Evolutionary conservation across 208 protist genomes (phyloP).

Genomic region (Crithidia sp.): DNA sequence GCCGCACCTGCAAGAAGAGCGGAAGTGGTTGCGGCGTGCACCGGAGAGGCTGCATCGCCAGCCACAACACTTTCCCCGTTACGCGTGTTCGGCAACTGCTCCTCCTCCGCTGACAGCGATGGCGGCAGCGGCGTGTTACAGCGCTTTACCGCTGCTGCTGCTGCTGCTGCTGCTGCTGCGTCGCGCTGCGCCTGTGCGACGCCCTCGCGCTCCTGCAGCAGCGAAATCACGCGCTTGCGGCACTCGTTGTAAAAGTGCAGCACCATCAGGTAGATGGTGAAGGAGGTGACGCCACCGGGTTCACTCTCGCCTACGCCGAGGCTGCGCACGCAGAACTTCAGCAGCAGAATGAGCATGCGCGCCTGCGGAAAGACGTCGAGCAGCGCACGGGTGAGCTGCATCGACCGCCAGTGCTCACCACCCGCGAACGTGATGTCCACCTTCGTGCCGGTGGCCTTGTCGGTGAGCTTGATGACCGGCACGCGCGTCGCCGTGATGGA

Average conservation of each 20-base stretch:
- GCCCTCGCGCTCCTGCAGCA: constrained; percentile 41
- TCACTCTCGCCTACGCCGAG: constrained; percentile 70
- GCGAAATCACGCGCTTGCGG: constrained; percentile 34
- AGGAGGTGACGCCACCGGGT: constrained; percentile 82
- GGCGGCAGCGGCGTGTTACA: not conserved
- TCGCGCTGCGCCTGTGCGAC: not conserved
- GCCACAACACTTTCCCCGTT: not conserved
- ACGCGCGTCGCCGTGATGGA: constrained; percentile 80
- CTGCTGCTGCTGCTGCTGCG: not conserved
- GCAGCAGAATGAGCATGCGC: constrained; percentile 74
- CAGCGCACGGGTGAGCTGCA: constrained; percentile 77
- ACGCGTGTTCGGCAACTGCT: not conserved
- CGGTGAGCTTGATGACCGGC: constrained; percentile 84
- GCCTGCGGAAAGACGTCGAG: constrained; percentile 66
- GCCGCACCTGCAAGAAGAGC: not conserved
- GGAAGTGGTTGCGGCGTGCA: not conserved
- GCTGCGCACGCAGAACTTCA: constrained; percentile 81
- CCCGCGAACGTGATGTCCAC: constrained; percentile 88
- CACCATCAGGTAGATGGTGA: constrained; percentile 88
- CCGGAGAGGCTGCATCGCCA: not conserved
- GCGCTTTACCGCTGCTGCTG: constrained; percentile 8
- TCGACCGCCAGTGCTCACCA: constrained; percentile 86
- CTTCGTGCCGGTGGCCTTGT: constrained; percentile 63
- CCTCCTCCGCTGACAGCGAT: constrained; percentile 13
- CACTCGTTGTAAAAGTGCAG: constrained; percentile 85